Percentiles rank a stretch among this genome's conserved stretches.
Conservation (phyloP, 805 yeast species). For the Tetrapisispora namnaoensis region DNA sequence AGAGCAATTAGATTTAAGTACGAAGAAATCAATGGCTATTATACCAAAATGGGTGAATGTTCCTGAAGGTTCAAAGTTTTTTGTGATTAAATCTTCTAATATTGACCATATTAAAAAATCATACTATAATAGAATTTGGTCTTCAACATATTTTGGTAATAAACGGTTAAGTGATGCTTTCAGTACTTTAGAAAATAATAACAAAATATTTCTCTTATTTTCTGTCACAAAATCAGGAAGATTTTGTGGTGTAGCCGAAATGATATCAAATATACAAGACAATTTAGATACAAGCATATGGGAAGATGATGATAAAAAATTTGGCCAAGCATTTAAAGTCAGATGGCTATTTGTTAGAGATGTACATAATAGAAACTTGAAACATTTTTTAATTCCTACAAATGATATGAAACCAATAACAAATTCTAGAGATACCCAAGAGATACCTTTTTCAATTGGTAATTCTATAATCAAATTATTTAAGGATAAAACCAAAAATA, state of each 20-base stretch:
- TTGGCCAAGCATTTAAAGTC: slow-evolving; percentile 45
- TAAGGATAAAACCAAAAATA: slow-evolving; percentile 11
- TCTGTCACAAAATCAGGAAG: slow-evolving; percentile 50
- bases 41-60: slow-evolving; percentile 22
- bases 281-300: slow-evolving; percentile 30
- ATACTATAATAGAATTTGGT: slow-evolving; percentile 43
- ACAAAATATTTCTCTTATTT: slow-evolving; percentile 40
- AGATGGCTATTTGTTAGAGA: slow-evolving; percentile 45
- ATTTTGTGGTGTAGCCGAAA: slow-evolving; percentile 50
- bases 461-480: slow-evolving; percentile 39
- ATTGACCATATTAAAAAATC: slow-evolving; percentile 42
- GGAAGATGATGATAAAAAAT: slow-evolving; percentile 39
- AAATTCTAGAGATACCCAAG: slow-evolving; percentile 54
- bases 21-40: slow-evolving; percentile 7
- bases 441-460: slow-evolving; percentile 41
- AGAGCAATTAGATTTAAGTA: not conserved
- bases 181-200: slow-evolving; percentile 7
- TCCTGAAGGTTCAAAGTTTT: slow-evolving; percentile 31
- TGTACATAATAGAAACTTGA: slow-evolving; percentile 39
- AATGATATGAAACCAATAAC: slow-evolving; percentile 46
- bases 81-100: slow-evolving; percentile 47
- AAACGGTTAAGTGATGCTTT: slow-evolving; percentile 40
- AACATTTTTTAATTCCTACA: slow-evolving; percentile 35
- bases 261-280: slow-evolving; percentile 30
- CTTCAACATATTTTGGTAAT: slow-evolving; percentile 50